A percentile compares a stretch with the other conserved stretches of the same genome.
phyloP scores from a whole-genome alignment of 1,284 basidiomycete species.

The Apiotrichum porosum region DNA sequence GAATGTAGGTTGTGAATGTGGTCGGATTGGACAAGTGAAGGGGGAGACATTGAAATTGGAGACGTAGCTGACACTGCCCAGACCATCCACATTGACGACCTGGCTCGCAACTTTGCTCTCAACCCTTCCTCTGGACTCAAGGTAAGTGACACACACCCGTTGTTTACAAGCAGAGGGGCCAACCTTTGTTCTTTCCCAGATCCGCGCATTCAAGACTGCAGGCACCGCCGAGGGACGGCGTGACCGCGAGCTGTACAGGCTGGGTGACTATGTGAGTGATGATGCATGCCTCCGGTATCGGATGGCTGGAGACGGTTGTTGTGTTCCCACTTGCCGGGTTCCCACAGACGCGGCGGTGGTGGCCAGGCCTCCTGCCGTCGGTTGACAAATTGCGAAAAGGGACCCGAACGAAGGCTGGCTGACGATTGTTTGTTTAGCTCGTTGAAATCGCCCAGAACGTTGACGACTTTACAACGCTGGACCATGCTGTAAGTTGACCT shows the following conservation, averaged over 20 bases:
- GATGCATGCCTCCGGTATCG: neutral
- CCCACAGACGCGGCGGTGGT: too few species aligned
- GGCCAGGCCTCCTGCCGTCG: too few species aligned
- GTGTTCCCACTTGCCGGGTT: neutral
- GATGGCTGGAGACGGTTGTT: neutral
- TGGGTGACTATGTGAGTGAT: slow-evolving; percentile 56
- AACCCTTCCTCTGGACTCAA: slow-evolving; percentile 79
- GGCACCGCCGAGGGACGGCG: slow-evolving; percentile 57
- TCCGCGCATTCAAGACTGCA: slow-evolving; percentile 71
- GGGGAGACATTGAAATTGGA: too few species aligned
- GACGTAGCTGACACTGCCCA: slow-evolving; percentile 3
- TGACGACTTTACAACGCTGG: slow-evolving; percentile 35
- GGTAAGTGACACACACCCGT: slow-evolving; percentile 23
- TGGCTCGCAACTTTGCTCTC: slow-evolving; percentile 80
- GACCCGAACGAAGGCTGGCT: too few species aligned
- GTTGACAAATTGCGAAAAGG: too few species aligned
- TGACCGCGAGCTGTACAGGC: slow-evolving; percentile 64
- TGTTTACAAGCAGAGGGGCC: neutral
- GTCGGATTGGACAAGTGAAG: too few species aligned
- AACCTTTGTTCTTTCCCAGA: slow-evolving; percentile 41
- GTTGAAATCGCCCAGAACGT: slow-evolving; percentile 25
- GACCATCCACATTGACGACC: slow-evolving; percentile 82
- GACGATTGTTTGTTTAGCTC: slow-evolving; percentile 18
- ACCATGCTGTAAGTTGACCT: slow-evolving; percentile 33
- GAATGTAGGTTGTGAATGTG: slow-evolving; percentile 9